A percentile compares a stretch with the other conserved stretches of the same genome.
These are phyloP conservation scores for Colletotrichum tanaceti DNA, from an alignment of 2,329 filamentous ascomycete genomes.

Conservation along the genomic window DNA sequence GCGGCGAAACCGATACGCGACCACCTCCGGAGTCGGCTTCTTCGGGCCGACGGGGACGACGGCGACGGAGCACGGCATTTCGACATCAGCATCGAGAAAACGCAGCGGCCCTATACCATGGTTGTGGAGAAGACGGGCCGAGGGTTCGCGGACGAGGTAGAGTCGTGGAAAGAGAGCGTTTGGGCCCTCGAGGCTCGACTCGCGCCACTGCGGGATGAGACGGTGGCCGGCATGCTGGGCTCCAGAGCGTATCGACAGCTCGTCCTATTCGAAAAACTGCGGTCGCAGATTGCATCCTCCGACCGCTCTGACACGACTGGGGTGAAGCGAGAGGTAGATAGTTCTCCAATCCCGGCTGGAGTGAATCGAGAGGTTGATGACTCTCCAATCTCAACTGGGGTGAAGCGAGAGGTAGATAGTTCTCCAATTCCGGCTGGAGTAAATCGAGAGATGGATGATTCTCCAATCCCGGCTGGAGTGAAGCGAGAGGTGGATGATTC, in stretches of 20 bases:
- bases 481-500: no score
- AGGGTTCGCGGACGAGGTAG: slow-evolving; percentile 1
- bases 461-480: no score
- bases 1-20: neutral
- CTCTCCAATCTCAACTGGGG: no score
- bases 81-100: neutral
- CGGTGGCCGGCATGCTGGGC: neutral
- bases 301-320: neutral
- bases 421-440: no score
- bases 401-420: no score
- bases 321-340: slow-evolving; percentile 4
- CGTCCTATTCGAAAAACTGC: neutral
- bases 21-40: neutral
- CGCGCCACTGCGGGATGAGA: neutral
- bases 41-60: neutral
- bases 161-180: neutral
- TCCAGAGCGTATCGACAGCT: neutral
- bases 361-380: no score
- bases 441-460: no score
- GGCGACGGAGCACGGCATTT: neutral
- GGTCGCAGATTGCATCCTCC: neutral
- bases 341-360: no score
- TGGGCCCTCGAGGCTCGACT: neutral
- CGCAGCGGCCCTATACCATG: neutral
- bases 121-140: slow-evolving; percentile 10